A percentile compares a stretch with the other conserved stretches of the same genome.
phyloP scores from a whole-genome alignment of 2,329 filamentous ascomycete genomes.

The Ophiostoma tasmaniense region DNA sequence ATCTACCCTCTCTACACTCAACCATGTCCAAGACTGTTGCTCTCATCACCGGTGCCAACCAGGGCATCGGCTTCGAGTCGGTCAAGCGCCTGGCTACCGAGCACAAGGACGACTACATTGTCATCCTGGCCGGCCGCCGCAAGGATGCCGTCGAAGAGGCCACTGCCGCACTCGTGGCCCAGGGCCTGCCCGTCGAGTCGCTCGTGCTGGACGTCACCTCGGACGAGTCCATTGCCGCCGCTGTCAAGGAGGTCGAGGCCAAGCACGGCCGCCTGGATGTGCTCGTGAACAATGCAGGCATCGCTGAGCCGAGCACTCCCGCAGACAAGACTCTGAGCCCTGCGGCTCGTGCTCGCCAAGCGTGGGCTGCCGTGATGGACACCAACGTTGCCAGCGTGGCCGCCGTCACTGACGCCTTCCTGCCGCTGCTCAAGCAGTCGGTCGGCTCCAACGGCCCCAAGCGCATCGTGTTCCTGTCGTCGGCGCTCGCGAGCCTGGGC shows the following conservation, averaged over 20 bases:
- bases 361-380: conserved; percentile 7
- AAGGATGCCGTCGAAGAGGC: conserved; percentile 30
- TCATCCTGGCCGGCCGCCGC: conserved; percentile 33
- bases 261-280: conserved; percentile 29
- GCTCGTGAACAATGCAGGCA: conserved; percentile 27
- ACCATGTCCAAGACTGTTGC: conserved; percentile 20
- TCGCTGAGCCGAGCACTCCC: neutral
- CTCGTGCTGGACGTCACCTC: conserved; percentile 35
- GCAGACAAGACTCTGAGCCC: conserved; percentile 11
- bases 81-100: conserved; percentile 32
- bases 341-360: neutral
- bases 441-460: conserved; percentile 13
- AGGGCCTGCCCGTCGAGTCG: conserved; percentile 28
- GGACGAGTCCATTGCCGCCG: conserved; percentile 33
- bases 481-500: conserved; percentile 21
- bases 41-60: conserved; percentile 35
- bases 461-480: conserved; percentile 25
- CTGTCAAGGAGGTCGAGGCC: conserved; percentile 25
- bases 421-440: conserved; percentile 29
- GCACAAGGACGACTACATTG: conserved; percentile 29
- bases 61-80: conserved; percentile 36
- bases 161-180: conserved; percentile 24
- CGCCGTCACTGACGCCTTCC: conserved; percentile 26
- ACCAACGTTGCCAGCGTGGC: conserved; percentile 25
- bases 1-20: neutral